Percentiles rank a stretch among this genome's conserved stretches.
Conservation (phyloP, 345 rosid species). For the Brassica napus region Da-Ae NC_063446.1:21612501-21613000, state of each 20-base stretch:
- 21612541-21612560: slow-evolving; percentile 94
- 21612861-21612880: slow-evolving; percentile 1
- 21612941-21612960: slow-evolving; percentile 13
- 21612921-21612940: neutral
- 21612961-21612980: slow-evolving; percentile 4
- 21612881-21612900: slow-evolving; percentile 12
- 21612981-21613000: neutral
- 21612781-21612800: slow-evolving; percentile 14
- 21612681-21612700: neutral
- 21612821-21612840: slow-evolving; percentile 14
- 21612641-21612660: slow-evolving; percentile 9
- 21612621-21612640: slow-evolving; percentile 7
- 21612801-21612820: slow-evolving; percentile 13
- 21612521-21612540: slow-evolving; percentile 18
- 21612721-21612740: slow-evolving; percentile 5
- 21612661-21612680: slow-evolving; percentile 3
- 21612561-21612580: slow-evolving; percentile 93
- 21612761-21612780: neutral
- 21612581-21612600: slow-evolving; percentile 76
- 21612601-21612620: slow-evolving; percentile 78
- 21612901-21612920: slow-evolving; percentile 9
- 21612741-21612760: slow-evolving; percentile 20
- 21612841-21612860: neutral
- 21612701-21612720: slow-evolving; percentile 9
- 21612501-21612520: slow-evolving; percentile 21